Evolutionary conservation across 2,329 filamentous ascomycete genomes (phyloP).

Genomic region (Akanthomyces lecanii): DNA sequence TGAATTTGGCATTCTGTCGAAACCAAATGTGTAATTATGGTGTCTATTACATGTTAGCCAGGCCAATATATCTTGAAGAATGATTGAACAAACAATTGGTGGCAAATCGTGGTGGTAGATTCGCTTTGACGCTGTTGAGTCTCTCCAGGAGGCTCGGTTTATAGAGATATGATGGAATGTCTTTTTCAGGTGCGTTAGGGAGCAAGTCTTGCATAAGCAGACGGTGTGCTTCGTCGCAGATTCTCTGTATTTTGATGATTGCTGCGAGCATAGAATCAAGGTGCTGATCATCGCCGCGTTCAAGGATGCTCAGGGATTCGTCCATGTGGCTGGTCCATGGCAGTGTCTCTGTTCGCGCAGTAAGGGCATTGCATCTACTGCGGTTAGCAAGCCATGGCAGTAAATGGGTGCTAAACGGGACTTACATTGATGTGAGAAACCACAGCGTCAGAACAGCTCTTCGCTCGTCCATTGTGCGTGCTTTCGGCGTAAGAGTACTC

Average conservation of each 20-base stretch:
- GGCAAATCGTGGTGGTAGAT: slow-evolving; percentile 21
- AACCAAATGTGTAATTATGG: slow-evolving; percentile 29
- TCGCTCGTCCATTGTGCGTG: slow-evolving; percentile 46
- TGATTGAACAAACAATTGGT: slow-evolving; percentile 26
- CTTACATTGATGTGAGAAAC: slow-evolving; percentile 35
- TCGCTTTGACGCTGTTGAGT: slow-evolving; percentile 24
- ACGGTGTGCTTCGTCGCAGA: slow-evolving; percentile 37
- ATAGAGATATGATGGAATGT: slow-evolving; percentile 31
- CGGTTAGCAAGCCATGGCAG: slow-evolving; percentile 14
- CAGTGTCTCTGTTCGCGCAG: slow-evolving; percentile 47
- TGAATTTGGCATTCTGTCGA: slow-evolving; percentile 31
- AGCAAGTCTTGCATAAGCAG: slow-evolving; percentile 29
- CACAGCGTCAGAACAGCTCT: slow-evolving; percentile 47
- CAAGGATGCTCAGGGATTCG: slow-evolving; percentile 47
- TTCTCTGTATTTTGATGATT: slow-evolving; percentile 35
- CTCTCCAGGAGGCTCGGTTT: slow-evolving; percentile 29
- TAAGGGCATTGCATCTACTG: slow-evolving; percentile 33
- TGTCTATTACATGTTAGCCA: slow-evolving; percentile 22
- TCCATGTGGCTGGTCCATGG: slow-evolving; percentile 58
- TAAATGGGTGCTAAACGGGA: not conserved
- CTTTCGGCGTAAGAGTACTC: slow-evolving; percentile 25
- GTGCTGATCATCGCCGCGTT: slow-evolving; percentile 40
- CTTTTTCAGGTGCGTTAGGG: slow-evolving; percentile 21
- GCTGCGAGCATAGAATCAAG: slow-evolving; percentile 45
- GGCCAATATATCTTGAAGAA: not conserved